These are phyloP conservation scores for Gossypium rotundifolium DNA, from an alignment of 345 rosid genomes.

Conservation along the genomic window DNA sequence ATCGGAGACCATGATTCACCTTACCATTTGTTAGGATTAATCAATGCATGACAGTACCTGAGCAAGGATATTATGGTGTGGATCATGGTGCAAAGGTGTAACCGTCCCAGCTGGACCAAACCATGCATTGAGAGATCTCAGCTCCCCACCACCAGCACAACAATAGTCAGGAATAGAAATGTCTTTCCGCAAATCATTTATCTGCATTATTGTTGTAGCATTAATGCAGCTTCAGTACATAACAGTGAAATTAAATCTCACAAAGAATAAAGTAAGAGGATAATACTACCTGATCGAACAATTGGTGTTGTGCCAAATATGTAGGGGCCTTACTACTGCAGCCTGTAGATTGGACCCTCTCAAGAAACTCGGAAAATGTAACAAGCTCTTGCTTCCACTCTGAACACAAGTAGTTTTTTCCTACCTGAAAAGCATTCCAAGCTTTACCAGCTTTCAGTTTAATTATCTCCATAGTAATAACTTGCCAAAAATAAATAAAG, in stretches of 20 bases:
- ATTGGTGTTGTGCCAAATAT: constrained; percentile 92
- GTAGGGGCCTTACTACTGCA: constrained; percentile 46
- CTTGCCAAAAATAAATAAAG: not conserved
- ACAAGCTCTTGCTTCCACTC: constrained; percentile 99
- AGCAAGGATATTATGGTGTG: constrained; percentile 92
- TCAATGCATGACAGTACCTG: constrained; percentile 45
- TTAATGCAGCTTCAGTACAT: constrained; percentile 10
- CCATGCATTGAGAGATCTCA: constrained; percentile 89
- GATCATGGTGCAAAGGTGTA: constrained; percentile 97
- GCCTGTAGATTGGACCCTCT: constrained; percentile 53
- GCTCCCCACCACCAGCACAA: constrained; percentile 89
- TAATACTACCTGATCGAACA: constrained; percentile 76
- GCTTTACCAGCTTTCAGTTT: constrained; percentile 59
- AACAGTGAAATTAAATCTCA: not conserved
- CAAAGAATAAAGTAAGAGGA: not conserved
- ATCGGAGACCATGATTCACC: not conserved
- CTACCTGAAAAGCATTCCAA: constrained; percentile 72
- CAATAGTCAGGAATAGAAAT: constrained; percentile 91
- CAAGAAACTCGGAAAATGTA: constrained; percentile 83
- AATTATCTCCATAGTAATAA: not conserved
- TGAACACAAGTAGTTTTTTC: constrained; percentile 78
- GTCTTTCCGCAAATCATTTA: constrained; percentile 74
- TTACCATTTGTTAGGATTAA: not conserved
- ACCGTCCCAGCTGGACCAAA: constrained; percentile 95
- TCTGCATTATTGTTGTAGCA: constrained; percentile 38